Evolutionary conservation across 164 flowering plant species (phyloP).

Genomic region (Saururus chinensis): DNA sequence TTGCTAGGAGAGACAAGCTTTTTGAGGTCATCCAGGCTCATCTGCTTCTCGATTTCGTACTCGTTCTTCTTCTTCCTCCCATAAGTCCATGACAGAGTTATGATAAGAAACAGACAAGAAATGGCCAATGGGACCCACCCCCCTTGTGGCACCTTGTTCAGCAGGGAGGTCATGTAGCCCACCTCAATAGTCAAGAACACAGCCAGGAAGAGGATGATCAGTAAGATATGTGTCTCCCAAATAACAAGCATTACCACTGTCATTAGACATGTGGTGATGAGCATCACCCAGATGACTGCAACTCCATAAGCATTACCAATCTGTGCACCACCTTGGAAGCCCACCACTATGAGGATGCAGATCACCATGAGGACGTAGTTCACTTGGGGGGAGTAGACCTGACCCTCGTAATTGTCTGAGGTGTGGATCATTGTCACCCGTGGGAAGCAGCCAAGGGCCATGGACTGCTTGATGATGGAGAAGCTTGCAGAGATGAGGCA

Average conservation of each 20-base stretch:
- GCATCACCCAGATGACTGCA: constrained; percentile 20
- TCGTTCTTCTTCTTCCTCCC: constrained; percentile 15
- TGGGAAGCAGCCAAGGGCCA: constrained; percentile 36
- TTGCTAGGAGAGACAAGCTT: constrained; percentile 2
- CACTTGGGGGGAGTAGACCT: constrained; percentile 83
- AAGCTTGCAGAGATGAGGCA: constrained; percentile 83
- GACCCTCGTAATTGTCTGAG: constrained; percentile 66
- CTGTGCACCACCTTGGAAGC: constrained; percentile 14
- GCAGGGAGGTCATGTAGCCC: constrained; percentile 18
- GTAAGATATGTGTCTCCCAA: constrained; percentile 15
- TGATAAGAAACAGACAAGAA: constrained; percentile 9
- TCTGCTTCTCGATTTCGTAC: constrained; percentile 12
- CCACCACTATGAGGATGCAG: constrained; percentile 12
- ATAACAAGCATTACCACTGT: constrained; percentile 17
- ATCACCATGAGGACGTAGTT: constrained; percentile 86
- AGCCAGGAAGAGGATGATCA: constrained; percentile 6
- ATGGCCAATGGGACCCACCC: constrained; percentile 24
- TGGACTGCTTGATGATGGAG: constrained; percentile 71
- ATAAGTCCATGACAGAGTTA: constrained; percentile 18
- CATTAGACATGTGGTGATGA: constrained; percentile 17
- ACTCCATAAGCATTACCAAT: constrained; percentile 22
- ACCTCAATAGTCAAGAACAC: constrained; percentile 13
- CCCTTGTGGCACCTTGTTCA: constrained; percentile 19
- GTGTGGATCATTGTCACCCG: constrained; percentile 33
- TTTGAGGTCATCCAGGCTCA: constrained; percentile 10